Conservation (phyloP, 1,284 basidiomycete species). For the Ceratobasidium papillatum region DNA sequence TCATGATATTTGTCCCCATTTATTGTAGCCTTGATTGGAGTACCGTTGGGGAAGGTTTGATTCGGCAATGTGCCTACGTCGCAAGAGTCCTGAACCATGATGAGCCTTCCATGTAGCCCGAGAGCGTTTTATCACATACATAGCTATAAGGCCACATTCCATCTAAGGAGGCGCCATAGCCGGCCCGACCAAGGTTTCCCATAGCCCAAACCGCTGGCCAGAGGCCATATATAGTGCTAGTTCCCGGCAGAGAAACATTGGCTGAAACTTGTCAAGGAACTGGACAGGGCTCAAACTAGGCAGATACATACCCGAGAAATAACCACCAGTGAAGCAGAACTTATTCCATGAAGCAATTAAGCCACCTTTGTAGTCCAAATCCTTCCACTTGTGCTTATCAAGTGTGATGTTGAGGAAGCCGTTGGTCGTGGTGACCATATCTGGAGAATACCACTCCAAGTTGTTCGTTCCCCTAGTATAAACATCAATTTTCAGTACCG, state of each 20-base stretch:
- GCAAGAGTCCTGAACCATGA: constrained; percentile 58
- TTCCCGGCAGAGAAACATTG: constrained; percentile 43
- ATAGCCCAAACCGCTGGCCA: constrained; percentile 78
- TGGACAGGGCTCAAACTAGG: too few relatives aligned
- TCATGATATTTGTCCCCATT: constrained; percentile 49
- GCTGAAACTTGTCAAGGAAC: too few relatives aligned
- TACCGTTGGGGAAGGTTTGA: constrained; percentile 47
- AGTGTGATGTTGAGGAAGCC: constrained; percentile 56
- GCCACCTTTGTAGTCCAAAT: constrained; percentile 52
- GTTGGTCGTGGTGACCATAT: constrained; percentile 54
- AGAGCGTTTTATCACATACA: background rate
- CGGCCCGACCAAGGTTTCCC: constrained; percentile 65
- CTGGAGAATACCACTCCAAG: constrained; percentile 54
- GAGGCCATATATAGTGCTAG: constrained; percentile 59
- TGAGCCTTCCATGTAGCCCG: background rate
- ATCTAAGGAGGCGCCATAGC: constrained; percentile 63
- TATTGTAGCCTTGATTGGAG: constrained; percentile 39
- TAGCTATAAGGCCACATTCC: constrained; percentile 58
- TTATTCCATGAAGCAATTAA: constrained; percentile 50
- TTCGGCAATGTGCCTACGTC: constrained; percentile 59
- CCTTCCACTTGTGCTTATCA: constrained; percentile 50
- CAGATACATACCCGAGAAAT: too few relatives aligned
- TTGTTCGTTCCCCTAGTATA: constrained; percentile 42
- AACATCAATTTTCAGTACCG: background rate
- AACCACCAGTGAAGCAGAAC: constrained; percentile 59